Evolutionary conservation across 176 grass and related monocot genomes (phyloP).

Genomic region (Carex kokanica): DNA sequence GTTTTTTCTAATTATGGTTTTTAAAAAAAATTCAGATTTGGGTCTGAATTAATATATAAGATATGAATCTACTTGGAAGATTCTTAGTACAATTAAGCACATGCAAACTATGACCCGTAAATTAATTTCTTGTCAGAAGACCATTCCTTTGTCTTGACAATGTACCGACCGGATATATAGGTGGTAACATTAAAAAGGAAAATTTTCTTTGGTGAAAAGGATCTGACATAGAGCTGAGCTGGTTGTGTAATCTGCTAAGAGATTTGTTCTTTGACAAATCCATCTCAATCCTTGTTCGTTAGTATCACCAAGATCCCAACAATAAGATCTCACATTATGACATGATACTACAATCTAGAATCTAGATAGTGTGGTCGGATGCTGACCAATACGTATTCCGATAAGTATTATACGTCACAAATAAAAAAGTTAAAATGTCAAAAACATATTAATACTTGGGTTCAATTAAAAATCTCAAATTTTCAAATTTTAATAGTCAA

Average conservation of each 20-base stretch:
- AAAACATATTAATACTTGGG: too few relatives aligned
- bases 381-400: too few relatives aligned
- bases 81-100: neutral
- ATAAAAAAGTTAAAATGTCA: too few relatives aligned
- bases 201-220: neutral
- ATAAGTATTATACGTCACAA: too few relatives aligned
- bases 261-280: slow-evolving; percentile 9
- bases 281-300: neutral
- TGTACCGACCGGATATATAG: neutral
- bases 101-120: neutral
- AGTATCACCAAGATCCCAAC: neutral
- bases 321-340: neutral
- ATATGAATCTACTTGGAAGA: neutral
- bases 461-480: too few relatives aligned
- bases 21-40: too few relatives aligned
- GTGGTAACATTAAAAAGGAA: neutral
- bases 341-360: neutral
- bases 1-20: too few relatives aligned
- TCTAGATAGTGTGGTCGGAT: too few relatives aligned
- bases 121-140: neutral
- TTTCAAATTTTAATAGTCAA: too few relatives aligned
- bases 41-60: neutral
- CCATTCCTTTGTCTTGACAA: neutral
- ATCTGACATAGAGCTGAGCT: neutral
- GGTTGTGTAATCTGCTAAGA: neutral